Base-by-base conservation (phyloP, 306 rosid species). In the Astragalus glycyphyllos region DNA sequence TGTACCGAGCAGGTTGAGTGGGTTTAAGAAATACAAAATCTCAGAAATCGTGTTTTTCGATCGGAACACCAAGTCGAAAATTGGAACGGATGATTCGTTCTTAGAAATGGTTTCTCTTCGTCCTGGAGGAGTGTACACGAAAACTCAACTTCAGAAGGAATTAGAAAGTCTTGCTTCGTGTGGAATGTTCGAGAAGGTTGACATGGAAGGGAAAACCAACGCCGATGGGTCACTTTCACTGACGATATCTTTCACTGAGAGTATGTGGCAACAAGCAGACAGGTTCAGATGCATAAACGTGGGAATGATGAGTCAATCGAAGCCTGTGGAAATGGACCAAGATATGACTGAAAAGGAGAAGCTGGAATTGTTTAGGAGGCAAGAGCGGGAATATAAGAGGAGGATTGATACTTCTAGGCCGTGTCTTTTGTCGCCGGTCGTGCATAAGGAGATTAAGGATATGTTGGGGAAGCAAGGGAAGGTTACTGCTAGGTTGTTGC, bases 141-240 rank as follows among this genome's bases (percentile, higher is more conserved):
- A 82, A 71, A 82, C 96, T 0, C 99, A 95, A 79, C 94, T 95
- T 11, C 96, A 86, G 86, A 95, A 91, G 66, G 99, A 95, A 86
- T 84, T 95, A 2, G 99, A 95, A 57, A 79, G 83, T 10, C 84
- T 95, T 0, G 99, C 96, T 6, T 86, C 90, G 14, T 95, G 96
- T 44, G 99, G 99, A 40, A 95, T 95, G 99, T 95, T 95, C 62
- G 99, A 95, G 91, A 95, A 89, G 84, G 99, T 95, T 7, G 96
- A 95, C 50, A 51, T 95, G 86, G 97, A 95, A 65, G 96, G 92
- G 57, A 91, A 87, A 61, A 91, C 99, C 8, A 91, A 87, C 6
- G 57, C 99, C 0, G 99, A 95, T 17, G 99, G 99, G 4, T 73
- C 90, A 2, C 11, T 95, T 1, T 87, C 76, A 0, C 60, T 95